Percentiles rank a stretch among this genome's conserved stretches.
Conservation (phyloP, 2,329 filamentous ascomycete species). For the Achaetomium macrosporum region DNA sequence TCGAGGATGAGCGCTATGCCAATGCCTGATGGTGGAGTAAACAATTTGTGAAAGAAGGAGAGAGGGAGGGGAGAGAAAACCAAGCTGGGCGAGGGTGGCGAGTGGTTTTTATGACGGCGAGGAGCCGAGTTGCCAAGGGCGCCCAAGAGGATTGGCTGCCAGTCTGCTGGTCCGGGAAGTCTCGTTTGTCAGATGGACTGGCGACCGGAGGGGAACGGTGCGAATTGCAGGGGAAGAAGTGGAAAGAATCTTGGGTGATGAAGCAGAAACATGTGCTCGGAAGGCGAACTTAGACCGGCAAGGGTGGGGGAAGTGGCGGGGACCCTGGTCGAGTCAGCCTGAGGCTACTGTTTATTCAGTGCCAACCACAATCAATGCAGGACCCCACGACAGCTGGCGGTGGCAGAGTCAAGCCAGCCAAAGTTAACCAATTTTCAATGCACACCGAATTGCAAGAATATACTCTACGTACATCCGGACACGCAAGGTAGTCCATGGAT, state of each 20-base stretch:
- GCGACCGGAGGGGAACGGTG: conserved; percentile 19
- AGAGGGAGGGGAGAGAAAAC: conserved; percentile 25
- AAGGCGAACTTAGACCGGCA: neutral
- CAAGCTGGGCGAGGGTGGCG: conserved; percentile 27
- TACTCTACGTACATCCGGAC: no score
- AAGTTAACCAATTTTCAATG: no score
- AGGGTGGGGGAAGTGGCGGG: conserved; percentile 4
- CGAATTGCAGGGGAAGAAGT: conserved; percentile 12
- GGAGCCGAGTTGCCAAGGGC: conserved; percentile 10
- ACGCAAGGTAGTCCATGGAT: no score
- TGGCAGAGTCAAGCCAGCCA: neutral
- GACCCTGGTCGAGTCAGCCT: neutral
- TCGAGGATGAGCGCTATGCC: conserved; percentile 9
- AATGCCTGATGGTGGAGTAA: conserved; percentile 17
- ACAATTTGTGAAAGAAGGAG: conserved; percentile 26
- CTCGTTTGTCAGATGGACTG: conserved; percentile 21
- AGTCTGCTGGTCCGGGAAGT: conserved; percentile 18
- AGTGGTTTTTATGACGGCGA: conserved; percentile 31
- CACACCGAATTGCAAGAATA: neutral
- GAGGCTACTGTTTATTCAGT: conserved; percentile 9
- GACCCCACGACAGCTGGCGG: neutral
- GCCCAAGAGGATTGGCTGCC: conserved; percentile 9
- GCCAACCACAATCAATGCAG: neutral
- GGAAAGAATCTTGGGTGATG: conserved; percentile 6
- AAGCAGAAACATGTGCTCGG: conserved; percentile 13